Evolutionary conservation across 148 eudicot genomes (phyloP).

Genomic region (Amaranthus hypochondriacus): DNA sequence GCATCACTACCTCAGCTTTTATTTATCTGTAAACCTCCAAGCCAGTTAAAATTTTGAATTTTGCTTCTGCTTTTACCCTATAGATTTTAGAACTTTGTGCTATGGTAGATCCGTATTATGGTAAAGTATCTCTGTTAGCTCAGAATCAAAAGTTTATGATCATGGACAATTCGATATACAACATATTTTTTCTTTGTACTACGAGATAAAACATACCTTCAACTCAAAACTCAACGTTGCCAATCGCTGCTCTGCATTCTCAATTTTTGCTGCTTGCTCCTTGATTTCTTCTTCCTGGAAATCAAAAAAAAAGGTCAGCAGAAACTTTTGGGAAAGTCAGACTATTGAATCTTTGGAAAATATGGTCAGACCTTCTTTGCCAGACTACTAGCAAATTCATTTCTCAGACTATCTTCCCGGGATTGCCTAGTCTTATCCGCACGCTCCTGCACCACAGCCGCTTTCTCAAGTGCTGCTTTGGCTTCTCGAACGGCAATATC

Average conservation of each 20-base stretch:
- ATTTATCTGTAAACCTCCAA: too few species aligned
- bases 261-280: constrained; percentile 68
- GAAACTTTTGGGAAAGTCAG: neutral
- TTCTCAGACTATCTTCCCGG: constrained; percentile 80
- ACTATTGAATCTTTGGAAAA: neutral
- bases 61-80: too few species aligned
- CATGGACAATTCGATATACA: neutral
- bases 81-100: too few species aligned
- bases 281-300: constrained; percentile 78
- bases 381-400: constrained; percentile 56
- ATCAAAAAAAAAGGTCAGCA: constrained; percentile 13
- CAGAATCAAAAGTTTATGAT: neutral
- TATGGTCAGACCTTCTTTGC: constrained; percentile 61
- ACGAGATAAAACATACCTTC: constrained; percentile 39
- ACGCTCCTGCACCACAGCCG: constrained; percentile 82
- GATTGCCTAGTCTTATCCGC: constrained; percentile 64
- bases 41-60: too few species aligned
- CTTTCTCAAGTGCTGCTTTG: constrained; percentile 85
- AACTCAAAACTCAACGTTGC: constrained; percentile 71
- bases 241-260: constrained; percentile 74
- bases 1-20: too few species aligned
- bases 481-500: constrained; percentile 85
- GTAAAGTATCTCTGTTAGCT: too few species aligned
- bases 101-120: too few species aligned
- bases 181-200: neutral